Base-by-base conservation (phyloP, 495 filamentous ascomycete species). In the Glonium stellatum region DNA sequence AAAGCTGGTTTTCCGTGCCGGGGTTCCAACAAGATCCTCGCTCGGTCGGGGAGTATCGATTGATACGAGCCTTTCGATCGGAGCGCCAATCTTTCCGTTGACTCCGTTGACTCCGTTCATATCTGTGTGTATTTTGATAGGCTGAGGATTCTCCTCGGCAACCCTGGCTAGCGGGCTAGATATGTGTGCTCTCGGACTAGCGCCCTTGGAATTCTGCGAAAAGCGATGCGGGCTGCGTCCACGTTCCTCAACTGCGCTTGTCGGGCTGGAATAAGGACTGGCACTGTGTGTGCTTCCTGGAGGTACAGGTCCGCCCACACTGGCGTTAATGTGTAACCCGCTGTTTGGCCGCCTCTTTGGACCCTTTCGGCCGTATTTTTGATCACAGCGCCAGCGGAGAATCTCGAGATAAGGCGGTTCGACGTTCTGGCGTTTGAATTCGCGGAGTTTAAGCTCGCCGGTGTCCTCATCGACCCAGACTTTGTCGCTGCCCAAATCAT, bases 351-450 rank as follows among this genome's bases (percentile, higher is more conserved):
- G 61, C 58, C 52, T 69, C 62, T 63, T 67, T 15, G 62, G 65
- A 10, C 48, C 55, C 53, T 66, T 71, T 15, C 90, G 84, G 35
- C 93, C 93, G 70, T 89, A 89, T 74, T 93, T 96, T 71, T 96
- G 93, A 69, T 97, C 95, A 73, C 85, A 84, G 67, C 93, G 83
- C 87, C 95, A 97, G 51, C 93, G 81, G 64, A 99, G 78, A 62
- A 97, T 95, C 60, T 97, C 91, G 64, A 97, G 80, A 72, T 97
- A 99, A 15, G 84, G 79, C n/a, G 95, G 93, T 70, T 99, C 92
- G 44, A 96, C 88, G 53, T 84, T 88, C 55, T 85, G 80, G 11
- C 50, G 55, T 27, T 89, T 92, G 78, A 97, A 97, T 71, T 96
- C 91, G 60, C 84, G 83, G 57, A 97, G 77, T 72, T 95, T 96